Evolutionary conservation across 441 rosid species (phyloP).

Genomic region (Pelargonium myrrhifolium): DNA sequence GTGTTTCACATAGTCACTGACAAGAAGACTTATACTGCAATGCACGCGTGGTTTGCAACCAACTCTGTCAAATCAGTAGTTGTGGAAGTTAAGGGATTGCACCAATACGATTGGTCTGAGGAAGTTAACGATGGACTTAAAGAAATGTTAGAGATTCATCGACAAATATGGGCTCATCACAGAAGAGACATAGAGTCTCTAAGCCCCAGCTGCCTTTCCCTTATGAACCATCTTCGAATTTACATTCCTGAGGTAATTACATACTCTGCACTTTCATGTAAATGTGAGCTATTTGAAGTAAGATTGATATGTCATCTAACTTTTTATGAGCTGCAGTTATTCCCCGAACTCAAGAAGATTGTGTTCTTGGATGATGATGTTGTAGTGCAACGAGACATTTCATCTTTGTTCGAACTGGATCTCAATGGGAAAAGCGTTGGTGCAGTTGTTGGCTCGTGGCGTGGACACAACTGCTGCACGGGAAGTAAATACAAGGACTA

Average conservation of each 20-base stretch:
- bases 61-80: conserved; percentile 56
- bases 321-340: conserved; percentile 53
- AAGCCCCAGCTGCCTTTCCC: conserved; percentile 57
- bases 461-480: conserved; percentile 72
- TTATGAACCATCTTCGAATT: conserved; percentile 76
- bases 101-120: conserved; percentile 83
- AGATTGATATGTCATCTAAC: conserved; percentile 24
- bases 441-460: conserved; percentile 65
- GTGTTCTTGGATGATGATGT: conserved; percentile 96
- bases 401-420: conserved; percentile 65
- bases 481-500: conserved; percentile 71
- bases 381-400: conserved; percentile 74
- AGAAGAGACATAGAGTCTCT: conserved; percentile 43
- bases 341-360: conserved; percentile 83
- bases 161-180: conserved; percentile 50
- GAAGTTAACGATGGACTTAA: conserved; percentile 60
- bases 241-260: conserved; percentile 65
- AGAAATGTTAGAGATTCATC: conserved; percentile 68
- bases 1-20: conserved; percentile 84
- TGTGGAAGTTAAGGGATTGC: conserved; percentile 92
- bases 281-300: not conserved
- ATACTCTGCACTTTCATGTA: not conserved
- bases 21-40: conserved; percentile 80
- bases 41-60: conserved; percentile 94
- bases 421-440: conserved; percentile 70